Percentiles rank a stretch among this genome's conserved stretches.
These are phyloP conservation scores for Proliferodiscus dingleyae DNA, from an alignment of 2,329 filamentous ascomycete species.

Conservation along the genomic window DNA sequence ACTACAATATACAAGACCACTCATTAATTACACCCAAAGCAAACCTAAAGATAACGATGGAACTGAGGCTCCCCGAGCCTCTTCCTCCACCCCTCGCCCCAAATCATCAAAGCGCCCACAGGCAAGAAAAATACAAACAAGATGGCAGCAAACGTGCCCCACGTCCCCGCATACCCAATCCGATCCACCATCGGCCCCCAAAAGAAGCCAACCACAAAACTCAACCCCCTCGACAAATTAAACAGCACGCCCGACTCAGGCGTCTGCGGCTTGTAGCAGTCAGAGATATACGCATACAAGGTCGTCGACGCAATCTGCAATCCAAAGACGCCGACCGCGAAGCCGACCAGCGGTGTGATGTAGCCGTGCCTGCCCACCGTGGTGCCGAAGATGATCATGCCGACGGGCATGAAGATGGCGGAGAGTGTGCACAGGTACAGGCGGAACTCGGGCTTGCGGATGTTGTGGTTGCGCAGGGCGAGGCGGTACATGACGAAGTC, in stretches of 20 bases:
- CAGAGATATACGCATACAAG: conserved; percentile 27
- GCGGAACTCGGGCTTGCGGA: conserved; percentile 27
- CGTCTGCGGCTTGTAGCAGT: conserved; percentile 27
- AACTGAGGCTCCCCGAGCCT: conserved; percentile 7
- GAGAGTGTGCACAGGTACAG: conserved; percentile 25
- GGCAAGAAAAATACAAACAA: conserved; percentile 24
- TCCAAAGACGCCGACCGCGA: conserved; percentile 25
- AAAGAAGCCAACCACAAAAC: conserved; percentile 27
- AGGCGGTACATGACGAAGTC: conserved; percentile 23
- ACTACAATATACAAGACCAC: too few species aligned
- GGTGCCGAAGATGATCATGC: conserved; percentile 28
- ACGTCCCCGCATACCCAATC: conserved; percentile 22
- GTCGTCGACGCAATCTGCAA: conserved; percentile 26
- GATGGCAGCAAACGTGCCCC: conserved; percentile 24
- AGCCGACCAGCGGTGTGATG: conserved; percentile 23
- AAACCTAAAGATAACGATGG: too few species aligned
- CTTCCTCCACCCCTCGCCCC: conserved; percentile 24
- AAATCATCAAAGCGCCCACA: conserved; percentile 22
- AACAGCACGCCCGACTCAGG: conserved; percentile 26
- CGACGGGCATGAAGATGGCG: conserved; percentile 26
- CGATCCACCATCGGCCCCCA: conserved; percentile 20
- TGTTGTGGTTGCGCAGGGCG: conserved; percentile 14
- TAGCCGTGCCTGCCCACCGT: conserved; percentile 20
- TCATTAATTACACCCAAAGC: too few species aligned
- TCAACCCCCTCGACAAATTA: conserved; percentile 23